Evolutionary conservation across 192 early-diverging fungal genomes (phyloP), one percentile per base, ranked within the genome.

Genomic region (Fimicolochytrium jonesii): DNA sequence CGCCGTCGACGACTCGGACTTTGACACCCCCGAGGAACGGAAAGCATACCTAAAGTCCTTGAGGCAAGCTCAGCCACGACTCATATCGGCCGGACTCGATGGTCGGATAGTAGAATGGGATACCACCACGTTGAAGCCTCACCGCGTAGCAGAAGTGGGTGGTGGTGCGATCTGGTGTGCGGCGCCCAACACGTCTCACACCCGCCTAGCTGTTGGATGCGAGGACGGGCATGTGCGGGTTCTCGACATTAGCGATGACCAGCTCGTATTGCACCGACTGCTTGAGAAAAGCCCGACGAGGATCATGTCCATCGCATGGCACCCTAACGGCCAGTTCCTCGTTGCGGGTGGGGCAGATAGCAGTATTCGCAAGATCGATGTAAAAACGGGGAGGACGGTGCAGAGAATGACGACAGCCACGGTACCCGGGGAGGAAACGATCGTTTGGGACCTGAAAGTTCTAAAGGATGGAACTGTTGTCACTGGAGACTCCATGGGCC

Each of bases 121-220:
- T 74, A 53, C 89, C 29, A 78, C 65, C 4, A 74, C 79, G 31
- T 46, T 64, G 18, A 17, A 46, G 18, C 77, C 74, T 4, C 37
- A 84, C 76, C 73, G 76, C 30, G 79, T 77, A 2, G 78, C 87
- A 4, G 88, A 92, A 59, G 88, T 88, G 36, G 82, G 87, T 56
- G 95, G 95, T 64, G 95, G 95, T 18, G 86, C 93, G 2, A 78
- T 98, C 31, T 97, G 94, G 94, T 94, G 91, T 68, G 89, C 94
- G 82, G 83, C 91, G 9, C 81, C 81, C 4, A 92, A 92, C 58
- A 33, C 11, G 9, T 10, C 35, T 20, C 78, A 85, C 47, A 80
- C 78, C 23, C 67, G 80, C 36, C 74, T 98, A 29, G 95, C 91
- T 18, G 81, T 94, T 23, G 95, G 92, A 17, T 95, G 91, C 59